These are phyloP conservation scores for Kodamaea plutei DNA, from an alignment of 1,139 yeast genomes.

Conservation along the genomic window DNA sequence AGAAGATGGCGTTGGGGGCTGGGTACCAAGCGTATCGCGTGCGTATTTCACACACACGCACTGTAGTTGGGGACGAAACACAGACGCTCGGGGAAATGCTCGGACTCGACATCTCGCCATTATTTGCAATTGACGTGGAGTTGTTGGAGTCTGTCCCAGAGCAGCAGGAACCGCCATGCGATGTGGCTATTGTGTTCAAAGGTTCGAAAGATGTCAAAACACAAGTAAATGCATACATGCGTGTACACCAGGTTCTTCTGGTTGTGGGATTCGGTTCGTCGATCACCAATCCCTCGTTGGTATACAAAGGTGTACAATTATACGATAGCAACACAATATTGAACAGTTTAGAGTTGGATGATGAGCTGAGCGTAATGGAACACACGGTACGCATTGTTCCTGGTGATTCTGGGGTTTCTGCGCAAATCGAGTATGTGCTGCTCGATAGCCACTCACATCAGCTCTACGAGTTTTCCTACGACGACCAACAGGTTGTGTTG, in stretches of 20 bases:
- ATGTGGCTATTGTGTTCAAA: conserved; percentile 2
- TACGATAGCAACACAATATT: too few relatives aligned
- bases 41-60: conserved; percentile 8
- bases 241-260: conserved; percentile 8
- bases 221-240: conserved; percentile 4
- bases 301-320: too few relatives aligned
- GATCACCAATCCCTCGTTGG: too few relatives aligned
- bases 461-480: conserved; percentile 20
- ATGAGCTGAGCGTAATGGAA: too few relatives aligned
- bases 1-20: neutral
- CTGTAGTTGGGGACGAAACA: conserved; percentile 12
- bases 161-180: conserved; percentile 1
- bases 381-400: neutral
- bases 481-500: conserved; percentile 18
- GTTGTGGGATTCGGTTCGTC: too few relatives aligned
- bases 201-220: conserved; percentile 1
- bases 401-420: too few relatives aligned
- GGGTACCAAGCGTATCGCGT: neutral
- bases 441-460: neutral
- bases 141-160: conserved; percentile 3
- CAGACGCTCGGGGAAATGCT: conserved; percentile 17
- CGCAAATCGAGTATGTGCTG: conserved; percentile 2
- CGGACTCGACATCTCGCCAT: conserved; percentile 29
- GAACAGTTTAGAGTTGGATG: too few relatives aligned
- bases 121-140: conserved; percentile 8